phyloP scores from a whole-genome alignment of 1,284 basidiomycete genomes.

The Ceratobasidium sp. region DNA sequence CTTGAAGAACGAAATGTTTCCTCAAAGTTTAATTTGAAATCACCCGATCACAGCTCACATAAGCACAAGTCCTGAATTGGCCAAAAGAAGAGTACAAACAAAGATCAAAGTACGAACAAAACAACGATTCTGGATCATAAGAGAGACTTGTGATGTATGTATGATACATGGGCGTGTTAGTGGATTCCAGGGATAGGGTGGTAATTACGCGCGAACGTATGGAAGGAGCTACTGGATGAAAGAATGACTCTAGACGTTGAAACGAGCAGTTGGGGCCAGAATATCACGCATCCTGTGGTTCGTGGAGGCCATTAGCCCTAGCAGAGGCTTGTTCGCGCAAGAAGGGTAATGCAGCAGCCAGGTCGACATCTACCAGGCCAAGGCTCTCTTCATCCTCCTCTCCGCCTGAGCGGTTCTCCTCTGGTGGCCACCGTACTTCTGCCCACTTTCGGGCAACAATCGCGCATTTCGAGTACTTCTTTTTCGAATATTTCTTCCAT shows the following conservation, averaged over 20 bases:
- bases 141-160: background rate
- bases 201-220: background rate
- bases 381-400: constrained; percentile 1
- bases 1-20: background rate
- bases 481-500: constrained; percentile 80
- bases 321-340: constrained; percentile 8
- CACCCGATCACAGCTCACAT: constrained; percentile 2
- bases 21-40: constrained; percentile 39
- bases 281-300: background rate
- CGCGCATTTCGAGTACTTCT: constrained; percentile 81
- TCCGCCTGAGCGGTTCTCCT: constrained; percentile 11
- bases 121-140: background rate
- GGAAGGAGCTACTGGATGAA: background rate
- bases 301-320: background rate
- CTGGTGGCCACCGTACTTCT: constrained; percentile 23
- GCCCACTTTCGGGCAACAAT: constrained; percentile 43
- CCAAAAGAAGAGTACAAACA: constrained; percentile 15
- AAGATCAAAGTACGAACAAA: constrained; percentile 1
- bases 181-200: background rate
- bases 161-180: background rate
- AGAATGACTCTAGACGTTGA: background rate
- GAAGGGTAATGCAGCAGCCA: constrained; percentile 23
- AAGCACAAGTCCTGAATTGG: background rate
- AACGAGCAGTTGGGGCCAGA: background rate
- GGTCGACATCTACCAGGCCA: constrained; percentile 8